phyloP scores from a whole-genome alignment of 2,329 filamentous ascomycete species.

The Fusarium veterinarium region DNA sequence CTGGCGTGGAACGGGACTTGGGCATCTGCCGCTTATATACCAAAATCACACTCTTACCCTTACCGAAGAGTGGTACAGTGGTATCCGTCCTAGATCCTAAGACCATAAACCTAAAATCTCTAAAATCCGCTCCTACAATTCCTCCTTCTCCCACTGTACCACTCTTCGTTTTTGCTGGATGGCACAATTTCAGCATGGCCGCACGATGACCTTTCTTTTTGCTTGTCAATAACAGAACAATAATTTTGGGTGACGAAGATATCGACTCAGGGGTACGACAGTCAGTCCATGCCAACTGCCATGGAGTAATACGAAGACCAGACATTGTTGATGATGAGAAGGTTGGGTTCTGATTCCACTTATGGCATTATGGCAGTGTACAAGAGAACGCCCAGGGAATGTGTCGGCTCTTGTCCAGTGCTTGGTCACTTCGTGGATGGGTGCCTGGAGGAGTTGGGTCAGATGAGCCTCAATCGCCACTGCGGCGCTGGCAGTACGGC shows the following conservation, averaged over 20 bases:
- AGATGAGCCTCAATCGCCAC: not conserved
- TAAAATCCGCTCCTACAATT: not conserved
- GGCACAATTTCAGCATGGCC: not conserved
- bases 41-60: not conserved
- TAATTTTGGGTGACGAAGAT: not conserved
- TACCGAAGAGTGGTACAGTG: slow-evolving; percentile 3
- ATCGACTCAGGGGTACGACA: not conserved
- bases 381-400: not conserved
- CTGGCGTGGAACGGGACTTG: not conserved
- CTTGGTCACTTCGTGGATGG: not conserved
- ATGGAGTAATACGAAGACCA: not conserved
- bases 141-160: not conserved
- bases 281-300: not conserved
- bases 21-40: not conserved
- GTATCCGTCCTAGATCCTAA: not conserved
- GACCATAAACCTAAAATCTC: not conserved
- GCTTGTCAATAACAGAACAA: not conserved
- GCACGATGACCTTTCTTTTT: not conserved
- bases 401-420: not conserved
- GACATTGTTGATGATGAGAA: not conserved
- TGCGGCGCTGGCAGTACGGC: not conserved
- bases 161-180: not conserved
- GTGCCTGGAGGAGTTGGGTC: not conserved
- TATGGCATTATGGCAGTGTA: not conserved
- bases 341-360: not conserved